phyloP scores from a whole-genome alignment of 1,139 yeast genomes.

The Yarrowia galli region DNA sequence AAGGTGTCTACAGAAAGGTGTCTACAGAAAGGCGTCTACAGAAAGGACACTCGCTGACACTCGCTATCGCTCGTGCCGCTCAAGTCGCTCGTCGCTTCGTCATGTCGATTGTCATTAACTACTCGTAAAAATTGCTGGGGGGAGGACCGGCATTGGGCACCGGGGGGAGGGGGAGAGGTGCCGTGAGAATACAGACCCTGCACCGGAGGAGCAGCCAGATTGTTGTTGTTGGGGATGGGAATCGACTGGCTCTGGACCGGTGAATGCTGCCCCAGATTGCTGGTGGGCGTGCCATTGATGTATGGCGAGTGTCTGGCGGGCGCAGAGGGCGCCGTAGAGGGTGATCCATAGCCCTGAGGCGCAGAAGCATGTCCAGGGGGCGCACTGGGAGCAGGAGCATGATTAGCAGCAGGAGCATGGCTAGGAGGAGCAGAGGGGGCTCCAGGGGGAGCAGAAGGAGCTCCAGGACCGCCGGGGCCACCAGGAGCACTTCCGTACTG shows the following conservation, averaged over 20 bases:
- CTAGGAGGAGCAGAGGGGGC: constrained; percentile 6
- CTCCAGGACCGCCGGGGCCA: constrained; percentile 11
- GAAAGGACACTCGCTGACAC: too few relatives aligned
- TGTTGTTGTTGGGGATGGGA: constrained; percentile 10
- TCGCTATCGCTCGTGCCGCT: too few relatives aligned
- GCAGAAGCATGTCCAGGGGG: neutral
- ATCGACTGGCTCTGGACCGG: constrained; percentile 26
- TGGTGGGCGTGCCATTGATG: constrained; percentile 38
- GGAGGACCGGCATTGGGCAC: constrained; percentile 58
- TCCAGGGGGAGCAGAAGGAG: constrained; percentile 14
- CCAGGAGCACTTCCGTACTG: constrained; percentile 7
- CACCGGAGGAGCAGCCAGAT: constrained; percentile 9
- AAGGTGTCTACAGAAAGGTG: too few relatives aligned
- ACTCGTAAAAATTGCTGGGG: constrained; percentile 61
- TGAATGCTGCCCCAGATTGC: constrained; percentile 21
- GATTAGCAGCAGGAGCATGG: neutral
- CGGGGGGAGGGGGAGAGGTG: constrained; percentile 33
- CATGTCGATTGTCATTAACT: constrained; percentile 45
- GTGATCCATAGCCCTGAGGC: constrained; percentile 5
- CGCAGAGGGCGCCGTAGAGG: neutral
- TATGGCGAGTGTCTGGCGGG: constrained; percentile 35
- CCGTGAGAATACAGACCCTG: constrained; percentile 9
- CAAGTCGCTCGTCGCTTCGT: neutral
- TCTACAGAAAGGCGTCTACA: too few relatives aligned
- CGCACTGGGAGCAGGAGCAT: neutral